Evolutionary conservation across 2,329 filamentous ascomycete genomes (phyloP), one percentile per base, ranked within the genome.

Genomic region (Tolypocladium paradoxum): DNA sequence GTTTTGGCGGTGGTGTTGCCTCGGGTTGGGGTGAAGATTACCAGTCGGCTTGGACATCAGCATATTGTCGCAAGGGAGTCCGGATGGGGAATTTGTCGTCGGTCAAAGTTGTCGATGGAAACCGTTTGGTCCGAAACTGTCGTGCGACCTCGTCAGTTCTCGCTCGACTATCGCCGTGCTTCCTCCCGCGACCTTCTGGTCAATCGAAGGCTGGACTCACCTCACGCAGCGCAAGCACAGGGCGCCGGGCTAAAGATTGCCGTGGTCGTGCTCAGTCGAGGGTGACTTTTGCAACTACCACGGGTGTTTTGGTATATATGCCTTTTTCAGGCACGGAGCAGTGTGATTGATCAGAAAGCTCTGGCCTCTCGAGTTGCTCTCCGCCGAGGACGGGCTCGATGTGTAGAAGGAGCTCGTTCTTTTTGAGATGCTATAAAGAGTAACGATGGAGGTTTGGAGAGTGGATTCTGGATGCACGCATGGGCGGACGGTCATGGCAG

Each of bases 181-280:
- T 18, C 29, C 29, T 7, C 35, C 20, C 36, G 22, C 24, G 22
- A 7, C 29, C 20, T 8, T 6, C 16, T 48, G 34, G 31, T 38
- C 36, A 33, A 20, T 20, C 3, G n/a, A 49, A 51, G 34, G 14
- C 3, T 12, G 29, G 27, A 27, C 74, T 61, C 70, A 90, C 87
- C 85, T 90, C 85, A 84, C 85, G 84, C 85, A 89, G 83, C 79
- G 83, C 84, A 86, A 88, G 84, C 84, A 72, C 83, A 84, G 82
- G 78, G 80, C 82, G 85, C 85, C 85, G 85, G 87, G 85, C 84
- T 77, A 73, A 63, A 65, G 59, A 66, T 63, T 60, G 55, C 64
- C 65, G 63, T 64, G 57, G 67, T 74, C 64, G 72, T 73, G 65
- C 71, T 76, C 77, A 79, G 74, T 74, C 71, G 69, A 65, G 58